Percentiles rank a stretch among this genome's conserved stretches.
phyloP scores from a whole-genome alignment of 1,139 yeast genomes.

The Taphrina communis region DNA sequence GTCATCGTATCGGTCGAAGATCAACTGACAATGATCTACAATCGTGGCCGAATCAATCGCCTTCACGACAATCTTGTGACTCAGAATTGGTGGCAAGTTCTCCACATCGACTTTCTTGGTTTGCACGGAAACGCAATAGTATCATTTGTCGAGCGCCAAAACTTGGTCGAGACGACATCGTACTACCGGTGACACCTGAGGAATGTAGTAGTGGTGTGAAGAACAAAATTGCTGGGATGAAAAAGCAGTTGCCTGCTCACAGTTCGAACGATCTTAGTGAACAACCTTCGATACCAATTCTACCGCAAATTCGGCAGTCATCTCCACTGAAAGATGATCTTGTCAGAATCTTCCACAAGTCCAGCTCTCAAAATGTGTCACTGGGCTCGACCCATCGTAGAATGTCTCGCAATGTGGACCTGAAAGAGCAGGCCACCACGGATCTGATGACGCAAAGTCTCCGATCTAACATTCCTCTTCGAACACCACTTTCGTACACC shows the following conservation, averaged over 20 bases:
- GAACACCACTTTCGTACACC: not conserved
- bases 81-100: not conserved
- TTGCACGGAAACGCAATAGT: constrained; percentile 3
- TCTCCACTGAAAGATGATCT: not conserved
- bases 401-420: constrained; percentile 1
- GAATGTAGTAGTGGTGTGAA: not conserved
- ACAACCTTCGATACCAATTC: not conserved
- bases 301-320: constrained; percentile 18
- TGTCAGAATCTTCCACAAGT: not conserved
- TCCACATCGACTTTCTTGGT: constrained; percentile 16
- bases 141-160: constrained; percentile 9
- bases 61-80: not conserved
- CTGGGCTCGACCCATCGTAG: not conserved
- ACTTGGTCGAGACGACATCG: not conserved
- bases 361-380: not conserved
- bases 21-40: not conserved
- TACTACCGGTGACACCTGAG: not conserved
- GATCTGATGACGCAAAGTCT: not conserved
- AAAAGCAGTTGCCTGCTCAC: not conserved
- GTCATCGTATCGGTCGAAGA: not conserved
- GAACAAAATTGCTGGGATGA: not conserved
- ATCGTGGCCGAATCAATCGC: not conserved
- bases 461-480: not conserved
- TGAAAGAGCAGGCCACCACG: not conserved
- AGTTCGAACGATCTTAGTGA: not conserved